These are phyloP conservation scores for Russula ochroleuca DNA, from an alignment of 768 basidiomycete species.

Conservation along the genomic window DNA sequence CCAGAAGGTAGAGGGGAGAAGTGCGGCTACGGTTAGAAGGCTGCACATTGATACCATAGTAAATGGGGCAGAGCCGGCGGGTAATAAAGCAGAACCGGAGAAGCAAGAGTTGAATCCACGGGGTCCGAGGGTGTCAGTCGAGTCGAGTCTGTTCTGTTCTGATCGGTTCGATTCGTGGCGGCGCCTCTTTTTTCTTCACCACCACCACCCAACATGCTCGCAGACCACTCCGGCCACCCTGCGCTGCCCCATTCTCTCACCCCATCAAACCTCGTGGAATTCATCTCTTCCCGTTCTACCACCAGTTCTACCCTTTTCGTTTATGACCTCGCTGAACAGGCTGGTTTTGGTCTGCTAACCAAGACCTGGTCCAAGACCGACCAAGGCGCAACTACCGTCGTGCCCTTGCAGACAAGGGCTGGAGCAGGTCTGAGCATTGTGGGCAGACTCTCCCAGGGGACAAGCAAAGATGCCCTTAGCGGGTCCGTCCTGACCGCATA, in stretches of 20 bases:
- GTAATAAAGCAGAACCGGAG: no score
- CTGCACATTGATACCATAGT: not conserved
- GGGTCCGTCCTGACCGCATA: constrained; percentile 69
- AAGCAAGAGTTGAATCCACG: no score
- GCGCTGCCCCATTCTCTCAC: constrained; percentile 32
- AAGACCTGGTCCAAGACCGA: constrained; percentile 55
- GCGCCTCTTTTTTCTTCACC: constrained; percentile 28
- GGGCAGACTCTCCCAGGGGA: constrained; percentile 74
- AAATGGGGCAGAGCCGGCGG: no score
- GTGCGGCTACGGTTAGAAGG: not conserved
- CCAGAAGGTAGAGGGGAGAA: not conserved
- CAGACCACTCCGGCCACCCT: constrained; percentile 28
- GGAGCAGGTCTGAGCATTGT: constrained; percentile 80
- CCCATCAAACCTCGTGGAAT: constrained; percentile 66
- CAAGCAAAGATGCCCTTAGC: constrained; percentile 59
- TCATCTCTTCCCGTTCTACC: constrained; percentile 51
- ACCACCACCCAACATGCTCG: constrained; percentile 37
- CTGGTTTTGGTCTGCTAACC: constrained; percentile 73
- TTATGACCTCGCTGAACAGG: constrained; percentile 79
- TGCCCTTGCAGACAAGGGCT: constrained; percentile 73
- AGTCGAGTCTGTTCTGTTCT: not conserved
- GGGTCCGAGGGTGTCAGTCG: no score
- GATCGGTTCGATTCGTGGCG: not conserved
- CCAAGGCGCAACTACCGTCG: constrained; percentile 47
- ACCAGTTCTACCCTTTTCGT: constrained; percentile 68